Evolutionary conservation across 345 rosid species (phyloP), one percentile per base, ranked within the genome.

Genomic region (Gossypium sturtianum): DNA sequence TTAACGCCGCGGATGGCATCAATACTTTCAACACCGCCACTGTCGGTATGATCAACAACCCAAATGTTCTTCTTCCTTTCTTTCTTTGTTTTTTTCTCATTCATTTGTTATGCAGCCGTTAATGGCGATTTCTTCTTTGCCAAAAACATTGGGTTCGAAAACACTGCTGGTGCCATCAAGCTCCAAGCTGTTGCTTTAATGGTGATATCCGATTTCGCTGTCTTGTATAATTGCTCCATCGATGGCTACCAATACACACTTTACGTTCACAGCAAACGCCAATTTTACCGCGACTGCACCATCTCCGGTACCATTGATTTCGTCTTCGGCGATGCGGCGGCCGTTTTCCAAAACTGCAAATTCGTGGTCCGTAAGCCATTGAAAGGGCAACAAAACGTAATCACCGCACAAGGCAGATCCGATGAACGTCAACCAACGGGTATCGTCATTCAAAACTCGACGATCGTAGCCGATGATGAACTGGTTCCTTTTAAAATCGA

Each of bases 181-280:
- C 88, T 85, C 75, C 97, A 90, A 71, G 98, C 98, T 0, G 98
- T 90, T 64, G 97, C 97, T 2, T 20, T 89, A 34, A 80, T 89
- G 47, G 91, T 89, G 34, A 72, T 83, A 0, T 83, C 89, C 4
- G 98, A 94, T 75, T 77, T 44, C 16, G 77, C 93, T 0, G 65
- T 92, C 71, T 86, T 92, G 82, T 84, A 82, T 85, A 90, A 92
- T 66, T 90, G 97, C 80, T 70, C 85, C 51, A 84, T 94, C 34
- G 93, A 90, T 17, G 97, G 97, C 5, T 84, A 84, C 78, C 94
- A 94, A 70, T 88, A 86, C 82, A 94, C 97, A 13, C 84, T 94
- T 12, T 88, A 89, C 72, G 76, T 89, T 12, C 94, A 88, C 79
- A 73, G 92, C 79, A 87, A 85, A 74, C 90, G 97, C n/a, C 98